Base-by-base conservation (phyloP, 1,139 yeast species). In the Suhomyces wounanorum region DNA sequence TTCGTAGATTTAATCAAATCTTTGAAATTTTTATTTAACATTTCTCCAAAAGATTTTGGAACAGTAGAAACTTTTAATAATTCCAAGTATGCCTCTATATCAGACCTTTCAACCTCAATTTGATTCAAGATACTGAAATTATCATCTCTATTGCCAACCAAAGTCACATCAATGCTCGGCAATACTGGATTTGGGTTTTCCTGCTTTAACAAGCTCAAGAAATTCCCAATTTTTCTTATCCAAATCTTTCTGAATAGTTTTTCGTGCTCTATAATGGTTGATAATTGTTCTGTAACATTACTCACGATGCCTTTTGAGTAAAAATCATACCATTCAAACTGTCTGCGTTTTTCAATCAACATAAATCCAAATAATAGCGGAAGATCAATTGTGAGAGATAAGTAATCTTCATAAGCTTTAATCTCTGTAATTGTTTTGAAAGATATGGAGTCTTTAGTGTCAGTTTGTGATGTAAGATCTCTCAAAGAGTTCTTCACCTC, bases 291-390 rank as follows among this genome's bases (percentile, higher is more conserved):
- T 37, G 83, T 79, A 0, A 85, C 73, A 48, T 77, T 78, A 37
- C 73, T 71, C 0, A 79, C 78, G 1, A 82, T 63, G 1, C 78
- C 77, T 50, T 78, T 77, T 40, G 87, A 67, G 45, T 80, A 80
- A 54, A 75, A 75, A 45, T 77, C 77, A 25, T 78, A 71, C 95
- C 96, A 89, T 55, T 83, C 84, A 41, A 72, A 71, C 55, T 94
- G 84, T 48, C 96, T 78, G 50, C 87, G 68, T 45, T 75, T 76
- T 60, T 92, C 97, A 41, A 91, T 79, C 23, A 89, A 63, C 63
- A 85, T 77, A 28, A 88, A 79, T 1, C 98, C 98, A 64, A 89
- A 89, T 1, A 90, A 69, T 39, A 89, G 69, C 0, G 98, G 97
- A 47, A 91, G 65, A 63, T 90, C 97, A 16, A 85, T 78, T 1